A percentile compares a stretch with the other conserved stretches of the same genome.
Evolutionary conservation across 495 filamentous ascomycete genomes (phyloP).

Genomic region (Rhypophila decipiens): DNA sequence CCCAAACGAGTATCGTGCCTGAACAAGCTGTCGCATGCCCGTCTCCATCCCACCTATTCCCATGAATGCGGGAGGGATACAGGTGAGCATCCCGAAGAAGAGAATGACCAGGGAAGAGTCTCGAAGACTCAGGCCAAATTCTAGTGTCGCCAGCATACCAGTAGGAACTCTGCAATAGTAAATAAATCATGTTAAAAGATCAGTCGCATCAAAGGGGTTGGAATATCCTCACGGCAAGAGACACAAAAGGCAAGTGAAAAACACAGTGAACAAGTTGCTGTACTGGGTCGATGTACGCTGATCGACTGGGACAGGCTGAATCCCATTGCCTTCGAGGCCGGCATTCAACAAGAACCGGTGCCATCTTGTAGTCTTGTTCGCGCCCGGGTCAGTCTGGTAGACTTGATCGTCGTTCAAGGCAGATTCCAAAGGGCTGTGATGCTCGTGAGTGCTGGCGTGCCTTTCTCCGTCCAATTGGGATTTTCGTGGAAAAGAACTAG

Average conservation of each 20-base stretch:
- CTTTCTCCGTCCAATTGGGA: neutral
- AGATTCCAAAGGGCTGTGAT: slow-evolving; percentile 3
- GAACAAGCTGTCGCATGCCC: slow-evolving; percentile 50
- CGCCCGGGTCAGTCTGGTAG: slow-evolving; percentile 23
- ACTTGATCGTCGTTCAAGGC: slow-evolving; percentile 26
- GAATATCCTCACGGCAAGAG: slow-evolving; percentile 35
- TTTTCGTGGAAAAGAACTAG: too few species aligned
- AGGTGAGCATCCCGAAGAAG: slow-evolving; percentile 48
- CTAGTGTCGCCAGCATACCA: slow-evolving; percentile 45
- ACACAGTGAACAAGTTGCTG: slow-evolving; percentile 44
- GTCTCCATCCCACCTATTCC: slow-evolving; percentile 45
- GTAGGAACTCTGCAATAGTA: slow-evolving; percentile 38
- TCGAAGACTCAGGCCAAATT: slow-evolving; percentile 45
- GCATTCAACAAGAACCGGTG: slow-evolving; percentile 40
- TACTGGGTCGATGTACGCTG: slow-evolving; percentile 45
- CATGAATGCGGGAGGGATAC: slow-evolving; percentile 48
- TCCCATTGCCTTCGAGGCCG: slow-evolving; percentile 44
- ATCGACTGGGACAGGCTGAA: slow-evolving; percentile 47
- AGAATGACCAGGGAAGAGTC: slow-evolving; percentile 51
- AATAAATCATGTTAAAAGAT: neutral
- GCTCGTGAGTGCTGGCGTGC: neutral
- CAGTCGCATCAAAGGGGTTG: too few species aligned
- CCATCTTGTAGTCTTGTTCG: slow-evolving; percentile 26
- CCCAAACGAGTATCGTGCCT: slow-evolving; percentile 51
- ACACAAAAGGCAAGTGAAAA: slow-evolving; percentile 37